These are phyloP conservation scores for Ambrosia artemisiifolia DNA, from an alignment of 129 eudicot genomes.

Conservation along the genomic window DNA sequence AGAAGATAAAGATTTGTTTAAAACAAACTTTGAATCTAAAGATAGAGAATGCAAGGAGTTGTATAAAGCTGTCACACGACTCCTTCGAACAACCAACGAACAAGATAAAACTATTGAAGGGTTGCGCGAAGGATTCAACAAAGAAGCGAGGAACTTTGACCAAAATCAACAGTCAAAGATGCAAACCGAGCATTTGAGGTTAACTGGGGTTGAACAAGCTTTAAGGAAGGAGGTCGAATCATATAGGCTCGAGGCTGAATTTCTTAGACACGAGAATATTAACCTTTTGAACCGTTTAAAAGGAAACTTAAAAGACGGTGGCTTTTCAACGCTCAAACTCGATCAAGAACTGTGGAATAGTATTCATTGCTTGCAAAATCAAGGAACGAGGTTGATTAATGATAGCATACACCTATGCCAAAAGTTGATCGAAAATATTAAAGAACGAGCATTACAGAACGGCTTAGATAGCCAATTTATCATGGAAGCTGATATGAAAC, in stretches of 20 bases:
- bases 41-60: constrained; percentile 81
- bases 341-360: constrained; percentile 66
- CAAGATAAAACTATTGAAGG: constrained; percentile 91
- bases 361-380: constrained; percentile 62
- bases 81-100: constrained; percentile 64
- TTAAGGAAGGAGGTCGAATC: constrained; percentile 86
- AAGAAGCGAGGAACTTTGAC: constrained; percentile 52
- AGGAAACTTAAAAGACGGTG: constrained; percentile 48
- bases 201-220: constrained; percentile 70
- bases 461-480: constrained; percentile 59
- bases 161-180: constrained; percentile 54
- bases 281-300: constrained; percentile 67
- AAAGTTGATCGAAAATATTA: constrained; percentile 55
- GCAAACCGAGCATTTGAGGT: constrained; percentile 69
- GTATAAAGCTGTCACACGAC: constrained; percentile 61
- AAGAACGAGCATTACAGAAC: constrained; percentile 35
- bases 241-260: constrained; percentile 60
- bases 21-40: constrained; percentile 60
- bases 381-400: constrained; percentile 56
- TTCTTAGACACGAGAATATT: constrained; percentile 81
- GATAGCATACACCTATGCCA: constrained; percentile 55
- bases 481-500: constrained; percentile 78
- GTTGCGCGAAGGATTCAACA: constrained; percentile 52
- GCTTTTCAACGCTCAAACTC: constrained; percentile 50
- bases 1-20: constrained; percentile 59